Percentiles rank a stretch among this genome's conserved stretches.
Conservation (phyloP, 441 rosid species). For the Aleurites moluccanus region DNA sequence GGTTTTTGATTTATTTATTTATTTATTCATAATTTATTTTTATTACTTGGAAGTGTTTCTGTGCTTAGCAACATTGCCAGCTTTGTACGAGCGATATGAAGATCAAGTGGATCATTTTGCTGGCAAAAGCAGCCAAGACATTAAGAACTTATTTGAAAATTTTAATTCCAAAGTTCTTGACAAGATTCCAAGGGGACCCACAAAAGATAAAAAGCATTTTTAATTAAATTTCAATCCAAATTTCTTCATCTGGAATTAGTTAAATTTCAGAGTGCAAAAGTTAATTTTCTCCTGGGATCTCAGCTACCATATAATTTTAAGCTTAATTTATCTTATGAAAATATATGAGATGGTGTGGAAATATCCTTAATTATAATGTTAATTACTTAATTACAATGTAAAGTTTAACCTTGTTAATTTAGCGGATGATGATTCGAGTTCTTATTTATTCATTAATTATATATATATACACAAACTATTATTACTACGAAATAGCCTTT, state of each 20-base stretch:
- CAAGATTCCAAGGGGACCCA: conserved; percentile 47
- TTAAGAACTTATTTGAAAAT: conserved; percentile 33
- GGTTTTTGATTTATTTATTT: neutral
- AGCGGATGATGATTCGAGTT: no score
- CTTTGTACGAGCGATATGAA: conserved; percentile 44
- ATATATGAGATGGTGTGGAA: no score
- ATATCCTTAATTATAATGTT: no score
- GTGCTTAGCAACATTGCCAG: conserved; percentile 45
- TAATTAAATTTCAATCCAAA: neutral
- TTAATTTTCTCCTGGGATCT: neutral
- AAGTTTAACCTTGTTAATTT: no score
- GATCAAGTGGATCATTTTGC: conserved; percentile 41
- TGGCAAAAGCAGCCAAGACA: conserved; percentile 33
- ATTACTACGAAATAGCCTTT: no score
- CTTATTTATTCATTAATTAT: no score
- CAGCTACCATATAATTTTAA: neutral
- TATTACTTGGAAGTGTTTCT: conserved; percentile 35
- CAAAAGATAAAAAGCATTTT: conserved; percentile 19
- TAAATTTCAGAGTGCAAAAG: neutral
- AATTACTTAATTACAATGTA: no score
- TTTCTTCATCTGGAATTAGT: neutral
- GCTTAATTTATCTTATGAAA: no score
- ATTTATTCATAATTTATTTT: neutral
- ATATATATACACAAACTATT: no score
- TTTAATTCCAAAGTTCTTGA: conserved; percentile 42